Evolutionary conservation across 2,329 filamentous ascomycete genomes (phyloP), one percentile per base, ranked within the genome.

Genomic region (Cytospora mali): DNA sequence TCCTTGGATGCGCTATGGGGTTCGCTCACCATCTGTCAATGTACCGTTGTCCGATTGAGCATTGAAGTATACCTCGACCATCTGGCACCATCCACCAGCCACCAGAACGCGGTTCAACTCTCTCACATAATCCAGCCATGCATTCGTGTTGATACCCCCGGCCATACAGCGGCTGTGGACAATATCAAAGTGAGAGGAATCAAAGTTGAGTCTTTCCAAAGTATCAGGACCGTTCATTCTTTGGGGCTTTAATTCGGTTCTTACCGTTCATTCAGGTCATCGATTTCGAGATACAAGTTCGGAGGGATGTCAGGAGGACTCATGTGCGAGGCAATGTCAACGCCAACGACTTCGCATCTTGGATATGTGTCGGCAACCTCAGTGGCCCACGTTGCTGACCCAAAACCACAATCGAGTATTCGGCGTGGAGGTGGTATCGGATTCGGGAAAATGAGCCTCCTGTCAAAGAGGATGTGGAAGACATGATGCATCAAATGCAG

Each of bases 61-160:
- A 67, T 92, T 92, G 74, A 88, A 89, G 71, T 96, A 92, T 69
- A 93, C 84, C 72, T 97, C 93, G n/a, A 91, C 85, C 83, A 96
- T 88, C 71, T 97, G 92, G 64, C 90, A 84, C 92, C 92, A 97
- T 1, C 93, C 93, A 2, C 88, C 89, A 6, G 87, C 88, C 56
- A 86, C 88, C 66, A 93, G 78, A 11, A 92, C 82, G 25, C 85
- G 82, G 67, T 86, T 84, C 64, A 96, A 90, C 69, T 97, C 93
- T 68, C 81, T 80, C 67, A 96, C 75, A 74, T 96, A 97, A 33
- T 82, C 81, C 61, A 79, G 76, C 93, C 93, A 97, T 73, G 92
- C 84, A 66, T 81, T 77, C 62, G 80, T 78, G 70, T 93, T 82
- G 69, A 96, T 90, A 0, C 91, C 92, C 25, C 86, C 86, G 67